Evolutionary conservation across 1,284 basidiomycete species (phyloP), one percentile per base, ranked within the genome.

Genomic region (Trichosporon sp.): DNA sequence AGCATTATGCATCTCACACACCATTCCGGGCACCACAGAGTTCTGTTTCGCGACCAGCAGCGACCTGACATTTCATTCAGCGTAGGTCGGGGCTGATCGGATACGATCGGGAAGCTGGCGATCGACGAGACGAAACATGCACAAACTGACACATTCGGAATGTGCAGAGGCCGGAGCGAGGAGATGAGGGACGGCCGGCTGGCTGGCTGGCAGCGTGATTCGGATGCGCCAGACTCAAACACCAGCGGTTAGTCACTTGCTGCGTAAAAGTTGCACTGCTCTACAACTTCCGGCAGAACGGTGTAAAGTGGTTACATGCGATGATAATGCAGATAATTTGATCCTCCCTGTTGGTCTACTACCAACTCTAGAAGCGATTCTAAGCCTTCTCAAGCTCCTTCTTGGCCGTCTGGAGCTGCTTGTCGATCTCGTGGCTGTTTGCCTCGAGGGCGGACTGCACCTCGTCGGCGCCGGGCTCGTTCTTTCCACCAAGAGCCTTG

Each of bases 341-440:
- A 6, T 31, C 25, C 25, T 29, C 6, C 14, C 27, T 31, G 13
- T 29, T 2, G 11, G 5, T 49, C 46, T 27, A 37, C 33, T 37
- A 11, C 4, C n/a, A 14, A 11, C n/a, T 14, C 21, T 27, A 4
- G 4, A 13, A 16, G 4, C 4, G 19, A 25, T 4, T 13, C 31
- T 40, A 57, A 7, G 57, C 57, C 71, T 81, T 80, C 40, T 77
- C 79, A 56, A 81, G 73, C 69, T 80, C 78, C 74, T 79, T 79
- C 71, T 79, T 80, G 6, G 76, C 78, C 23, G 68, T 66, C 3
- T 62, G 59, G 56, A 78, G 57, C 32, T 73, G 62, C 59, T 71
- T 73, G 58, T 80, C 78, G 13, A 81, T 59, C 59, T 76, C 72
- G 29, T 63, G 67, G 14, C 71, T 72, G 19, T 66, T 70, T 9